Evolutionary conservation across 2,329 filamentous ascomycete genomes (phyloP).

Genomic region (Stagonosporopsis rhizophila): DNA sequence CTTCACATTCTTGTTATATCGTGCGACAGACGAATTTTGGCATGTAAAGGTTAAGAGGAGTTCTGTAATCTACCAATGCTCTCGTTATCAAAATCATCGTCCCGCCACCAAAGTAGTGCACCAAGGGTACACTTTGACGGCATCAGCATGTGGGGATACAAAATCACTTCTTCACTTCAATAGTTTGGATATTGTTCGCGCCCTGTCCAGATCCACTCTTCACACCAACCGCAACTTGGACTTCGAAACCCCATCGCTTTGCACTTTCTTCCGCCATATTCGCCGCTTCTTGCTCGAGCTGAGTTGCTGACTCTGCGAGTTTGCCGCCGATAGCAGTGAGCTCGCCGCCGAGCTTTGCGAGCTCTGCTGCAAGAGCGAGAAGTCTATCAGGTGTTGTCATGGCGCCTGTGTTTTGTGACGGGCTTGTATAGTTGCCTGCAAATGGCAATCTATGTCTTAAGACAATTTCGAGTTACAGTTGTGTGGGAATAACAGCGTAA

Average conservation of each 20-base stretch:
- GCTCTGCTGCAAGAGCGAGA: conserved; percentile 30
- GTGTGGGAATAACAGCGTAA: neutral
- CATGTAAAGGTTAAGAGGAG: too few species aligned
- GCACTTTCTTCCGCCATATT: conserved; percentile 32
- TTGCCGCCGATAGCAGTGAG: conserved; percentile 25
- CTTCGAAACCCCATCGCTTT: conserved; percentile 33
- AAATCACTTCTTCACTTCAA: conserved; percentile 22
- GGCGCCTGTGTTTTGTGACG: neutral
- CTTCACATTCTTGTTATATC: too few species aligned
- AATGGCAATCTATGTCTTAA: neutral
- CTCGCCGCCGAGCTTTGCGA: conserved; percentile 23
- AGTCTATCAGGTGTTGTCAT: conserved; percentile 34
- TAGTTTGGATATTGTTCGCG: conserved; percentile 5
- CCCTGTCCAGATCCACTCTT: conserved; percentile 15
- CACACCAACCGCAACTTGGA: conserved; percentile 28
- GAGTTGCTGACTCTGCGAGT: conserved; percentile 23
- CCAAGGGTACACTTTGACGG: too few species aligned
- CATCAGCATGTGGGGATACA: too few species aligned
- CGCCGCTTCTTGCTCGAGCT: conserved; percentile 33
- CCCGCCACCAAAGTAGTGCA: too few species aligned
- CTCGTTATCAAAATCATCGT: too few species aligned
- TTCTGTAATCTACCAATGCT: too few species aligned
- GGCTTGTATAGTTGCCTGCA: neutral
- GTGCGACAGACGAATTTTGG: too few species aligned
- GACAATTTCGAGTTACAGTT: neutral